phyloP scores from a whole-genome alignment of 2,329 filamentous ascomycete species.

The Botrytis fragariae region DNA sequence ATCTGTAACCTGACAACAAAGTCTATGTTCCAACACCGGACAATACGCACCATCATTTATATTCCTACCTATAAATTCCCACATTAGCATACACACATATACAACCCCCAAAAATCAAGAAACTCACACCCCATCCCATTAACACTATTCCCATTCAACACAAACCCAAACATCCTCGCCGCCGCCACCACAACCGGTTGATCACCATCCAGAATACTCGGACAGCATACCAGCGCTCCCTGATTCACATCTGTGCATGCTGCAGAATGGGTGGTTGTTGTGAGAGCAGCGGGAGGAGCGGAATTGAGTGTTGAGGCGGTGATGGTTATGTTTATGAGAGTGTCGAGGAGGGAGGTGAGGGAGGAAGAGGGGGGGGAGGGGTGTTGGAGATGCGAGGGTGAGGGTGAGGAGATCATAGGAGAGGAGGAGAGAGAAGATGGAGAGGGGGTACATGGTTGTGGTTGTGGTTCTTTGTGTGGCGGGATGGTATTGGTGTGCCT shows the following conservation, averaged over 20 bases:
- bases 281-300: not conserved
- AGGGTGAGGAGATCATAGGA: not conserved
- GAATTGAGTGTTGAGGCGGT: not conserved
- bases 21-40: not conserved
- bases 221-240: not conserved
- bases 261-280: not conserved
- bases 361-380: not conserved
- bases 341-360: not conserved
- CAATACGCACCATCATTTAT: not conserved
- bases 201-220: not conserved
- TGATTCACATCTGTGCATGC: not conserved
- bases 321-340: not conserved
- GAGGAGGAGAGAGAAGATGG: not conserved
- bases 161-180: not conserved
- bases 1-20: constrained; percentile 8
- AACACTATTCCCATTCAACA: not conserved
- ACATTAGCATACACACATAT: not conserved
- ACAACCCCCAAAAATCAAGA: too few species aligned
- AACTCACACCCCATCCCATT: not conserved
- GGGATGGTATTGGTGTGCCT: not conserved
- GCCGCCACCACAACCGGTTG: not conserved
- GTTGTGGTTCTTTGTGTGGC: too few species aligned
- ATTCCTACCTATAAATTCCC: not conserved
- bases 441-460: not conserved
- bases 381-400: not conserved